These are phyloP conservation scores for Echinochloa phyllopogon DNA, from an alignment of 176 grass and related monocot genomes.

Conservation along the genomic window DNA sequence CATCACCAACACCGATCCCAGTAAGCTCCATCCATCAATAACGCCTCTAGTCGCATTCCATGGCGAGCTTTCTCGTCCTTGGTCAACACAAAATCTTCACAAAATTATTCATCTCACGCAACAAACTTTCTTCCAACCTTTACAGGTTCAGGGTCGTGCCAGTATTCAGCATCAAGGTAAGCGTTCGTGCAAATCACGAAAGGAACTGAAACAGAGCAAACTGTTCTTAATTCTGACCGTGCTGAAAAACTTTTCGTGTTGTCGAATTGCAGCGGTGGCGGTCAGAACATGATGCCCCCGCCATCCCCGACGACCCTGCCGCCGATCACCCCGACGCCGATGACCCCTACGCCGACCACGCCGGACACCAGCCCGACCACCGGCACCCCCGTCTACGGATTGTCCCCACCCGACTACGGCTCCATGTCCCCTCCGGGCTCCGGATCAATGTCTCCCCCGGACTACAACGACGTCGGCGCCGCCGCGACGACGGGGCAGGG, in stretches of 20 bases:
- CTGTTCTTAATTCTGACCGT: background rate
- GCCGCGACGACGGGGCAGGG: slow-evolving; percentile 12
- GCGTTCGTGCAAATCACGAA: background rate
- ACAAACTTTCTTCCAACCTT: background rate
- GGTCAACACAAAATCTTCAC: background rate
- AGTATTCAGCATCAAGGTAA: slow-evolving; percentile 72
- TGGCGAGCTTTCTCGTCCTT: background rate
- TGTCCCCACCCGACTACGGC: slow-evolving; percentile 46
- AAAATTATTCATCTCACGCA: background rate
- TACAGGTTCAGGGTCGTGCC: slow-evolving; percentile 63
- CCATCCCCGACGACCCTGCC: slow-evolving; percentile 42
- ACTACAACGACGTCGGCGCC: slow-evolving; percentile 57
- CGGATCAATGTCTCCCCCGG: slow-evolving; percentile 53
- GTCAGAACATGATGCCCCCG: slow-evolving; percentile 46
- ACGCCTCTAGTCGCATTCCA: background rate
- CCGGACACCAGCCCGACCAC: slow-evolving; percentile 45
- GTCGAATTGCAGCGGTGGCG: slow-evolving; percentile 35
- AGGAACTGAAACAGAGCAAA: background rate
- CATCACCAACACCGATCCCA: slow-evolving; percentile 63
- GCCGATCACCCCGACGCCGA: slow-evolving; percentile 25
- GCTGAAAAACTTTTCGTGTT: background rate
- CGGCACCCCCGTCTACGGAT: slow-evolving; percentile 46
- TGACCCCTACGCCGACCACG: slow-evolving; percentile 31
- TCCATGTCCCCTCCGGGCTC: slow-evolving; percentile 41
- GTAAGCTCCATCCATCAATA: slow-evolving; percentile 50